A percentile compares a stretch with the other conserved stretches of the same genome.
Evolutionary conservation across 345 rosid species (phyloP).

Genomic region (Angophora floribunda): DNA sequence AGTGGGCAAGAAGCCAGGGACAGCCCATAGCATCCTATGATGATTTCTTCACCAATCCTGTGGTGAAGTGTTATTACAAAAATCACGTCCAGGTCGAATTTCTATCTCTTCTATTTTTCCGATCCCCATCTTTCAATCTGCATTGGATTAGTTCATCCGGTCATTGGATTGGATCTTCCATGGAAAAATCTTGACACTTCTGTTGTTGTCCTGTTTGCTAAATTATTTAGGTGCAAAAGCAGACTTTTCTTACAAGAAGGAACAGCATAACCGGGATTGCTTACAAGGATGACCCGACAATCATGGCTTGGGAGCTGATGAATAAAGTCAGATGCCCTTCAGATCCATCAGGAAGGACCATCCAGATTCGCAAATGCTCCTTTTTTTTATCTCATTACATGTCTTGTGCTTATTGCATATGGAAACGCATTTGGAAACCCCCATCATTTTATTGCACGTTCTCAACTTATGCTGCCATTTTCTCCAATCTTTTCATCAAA

Average conservation of each 20-base stretch:
- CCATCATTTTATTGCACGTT: not conserved
- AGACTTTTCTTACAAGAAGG: slow-evolving; percentile 51
- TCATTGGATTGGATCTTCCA: not conserved
- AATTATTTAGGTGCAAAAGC: not conserved
- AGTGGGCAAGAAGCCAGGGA: slow-evolving; percentile 47
- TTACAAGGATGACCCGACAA: slow-evolving; percentile 59
- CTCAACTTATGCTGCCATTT: not conserved
- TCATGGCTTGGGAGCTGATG: slow-evolving; percentile 84
- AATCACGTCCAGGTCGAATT: slow-evolving; percentile 37
- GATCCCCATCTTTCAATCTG: not conserved
- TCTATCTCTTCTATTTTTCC: not conserved
- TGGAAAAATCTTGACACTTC: not conserved
- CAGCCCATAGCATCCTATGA: slow-evolving; percentile 38
- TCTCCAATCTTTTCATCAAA: not conserved
- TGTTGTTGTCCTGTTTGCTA: not conserved
- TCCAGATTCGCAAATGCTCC: slow-evolving; percentile 25
- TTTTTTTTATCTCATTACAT: not conserved
- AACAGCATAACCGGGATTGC: slow-evolving; percentile 49
- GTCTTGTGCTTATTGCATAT: not conserved
- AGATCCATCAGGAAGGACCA: slow-evolving; percentile 43
- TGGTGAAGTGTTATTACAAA: slow-evolving; percentile 37
- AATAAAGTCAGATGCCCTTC: slow-evolving; percentile 59
- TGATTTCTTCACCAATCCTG: slow-evolving; percentile 48
- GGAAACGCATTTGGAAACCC: not conserved
- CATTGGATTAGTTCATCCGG: not conserved